Conservation (phyloP, 192 early-diverging fungal species). For the Backusella liffmaniae region DNA sequence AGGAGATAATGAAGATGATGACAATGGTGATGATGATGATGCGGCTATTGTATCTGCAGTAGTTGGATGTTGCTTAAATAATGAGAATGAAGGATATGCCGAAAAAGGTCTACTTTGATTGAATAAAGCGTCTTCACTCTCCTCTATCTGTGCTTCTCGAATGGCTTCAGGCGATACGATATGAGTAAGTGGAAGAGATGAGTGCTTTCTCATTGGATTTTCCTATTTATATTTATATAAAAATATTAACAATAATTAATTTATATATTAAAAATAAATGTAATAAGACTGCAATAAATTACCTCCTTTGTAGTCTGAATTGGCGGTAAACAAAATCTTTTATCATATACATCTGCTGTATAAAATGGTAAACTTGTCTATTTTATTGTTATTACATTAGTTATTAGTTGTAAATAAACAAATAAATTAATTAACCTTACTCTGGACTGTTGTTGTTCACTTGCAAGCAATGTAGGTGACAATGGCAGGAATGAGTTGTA, state of each 20-base stretch:
- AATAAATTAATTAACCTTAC: not conserved
- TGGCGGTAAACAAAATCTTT: slow-evolving; percentile 7
- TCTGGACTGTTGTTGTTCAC: not conserved
- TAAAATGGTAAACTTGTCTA: not conserved
- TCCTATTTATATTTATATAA: not conserved
- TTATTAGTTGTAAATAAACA: not conserved
- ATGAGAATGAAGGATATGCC: slow-evolving; percentile 21
- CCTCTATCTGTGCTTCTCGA: slow-evolving; percentile 24
- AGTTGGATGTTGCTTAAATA: slow-evolving; percentile 13
- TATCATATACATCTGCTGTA: not conserved
- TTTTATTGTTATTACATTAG: not conserved
- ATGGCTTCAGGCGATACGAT: slow-evolving; percentile 31
- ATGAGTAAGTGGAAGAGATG: slow-evolving; percentile 13
- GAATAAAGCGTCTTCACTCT: slow-evolving; percentile 20
- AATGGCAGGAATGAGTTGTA: not conserved
- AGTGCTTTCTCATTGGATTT: not conserved
- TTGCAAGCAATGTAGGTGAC: not conserved
- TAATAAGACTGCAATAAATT: not conserved
- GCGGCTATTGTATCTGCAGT: not conserved
- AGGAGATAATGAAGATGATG: not conserved
- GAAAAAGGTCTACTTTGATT: slow-evolving; percentile 7
- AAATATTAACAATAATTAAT: not conserved
- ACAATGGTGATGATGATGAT: not conserved
- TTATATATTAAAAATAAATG: not conserved
- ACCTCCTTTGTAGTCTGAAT: not conserved